These are phyloP conservation scores for Heritiera littoralis DNA, from an alignment of 345 rosid genomes.

Conservation along the genomic window DNA sequence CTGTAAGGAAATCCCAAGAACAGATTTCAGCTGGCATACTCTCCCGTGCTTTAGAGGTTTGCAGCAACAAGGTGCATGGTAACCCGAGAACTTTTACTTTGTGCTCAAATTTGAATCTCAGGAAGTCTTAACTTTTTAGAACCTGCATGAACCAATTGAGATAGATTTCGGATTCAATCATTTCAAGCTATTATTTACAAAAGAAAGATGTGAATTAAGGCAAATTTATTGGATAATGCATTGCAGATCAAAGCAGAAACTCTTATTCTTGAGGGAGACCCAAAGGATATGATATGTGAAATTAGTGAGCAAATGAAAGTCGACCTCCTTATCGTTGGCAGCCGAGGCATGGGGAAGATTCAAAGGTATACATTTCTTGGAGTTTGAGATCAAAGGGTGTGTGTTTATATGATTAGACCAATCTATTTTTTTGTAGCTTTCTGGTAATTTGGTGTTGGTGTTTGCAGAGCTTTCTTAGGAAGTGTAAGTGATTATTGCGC, in stretches of 20 bases:
- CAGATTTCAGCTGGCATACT: constrained; percentile 53
- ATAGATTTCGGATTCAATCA: too few species aligned
- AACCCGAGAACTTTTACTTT: neutral
- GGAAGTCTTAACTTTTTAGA: too few species aligned
- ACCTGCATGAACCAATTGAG: too few species aligned
- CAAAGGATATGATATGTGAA: constrained; percentile 82
- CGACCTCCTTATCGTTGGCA: constrained; percentile 70
- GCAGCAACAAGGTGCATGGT: constrained; percentile 55
- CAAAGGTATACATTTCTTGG: constrained; percentile 47
- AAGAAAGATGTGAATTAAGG: neutral
- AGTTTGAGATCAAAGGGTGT: too few species aligned
- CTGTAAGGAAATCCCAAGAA: constrained; percentile 54
- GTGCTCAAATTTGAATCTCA: too few species aligned
- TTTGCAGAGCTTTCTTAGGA: constrained; percentile 65
- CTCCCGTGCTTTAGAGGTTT: constrained; percentile 56
- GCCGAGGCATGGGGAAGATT: constrained; percentile 77
- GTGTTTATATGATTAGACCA: too few species aligned
- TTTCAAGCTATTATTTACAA: too few species aligned
- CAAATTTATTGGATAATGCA: neutral
- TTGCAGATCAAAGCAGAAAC: constrained; percentile 64
- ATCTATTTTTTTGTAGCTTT: too few species aligned
- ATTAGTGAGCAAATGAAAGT: constrained; percentile 56
- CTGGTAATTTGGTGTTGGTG: neutral
- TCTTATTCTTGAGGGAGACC: constrained; percentile 57
- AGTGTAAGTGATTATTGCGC: constrained; percentile 79